These are phyloP conservation scores for Sanguinoderma infundibulare DNA, from an alignment of 1,284 basidiomycete species.

Conservation along the genomic window DNA sequence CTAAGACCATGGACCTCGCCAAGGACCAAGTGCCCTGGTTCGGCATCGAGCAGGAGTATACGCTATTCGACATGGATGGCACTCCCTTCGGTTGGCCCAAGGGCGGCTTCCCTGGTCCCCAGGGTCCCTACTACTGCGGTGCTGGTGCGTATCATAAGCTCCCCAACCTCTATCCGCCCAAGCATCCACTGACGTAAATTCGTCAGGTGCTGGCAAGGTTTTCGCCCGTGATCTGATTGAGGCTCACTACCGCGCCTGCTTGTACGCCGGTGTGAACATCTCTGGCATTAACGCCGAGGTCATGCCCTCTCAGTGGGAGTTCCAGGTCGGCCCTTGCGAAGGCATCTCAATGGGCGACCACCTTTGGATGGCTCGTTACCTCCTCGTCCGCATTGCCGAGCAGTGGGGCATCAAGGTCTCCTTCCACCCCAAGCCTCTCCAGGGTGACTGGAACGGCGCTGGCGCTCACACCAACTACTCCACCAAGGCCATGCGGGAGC, in stretches of 20 bases:
- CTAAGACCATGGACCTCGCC: conserved; percentile 92
- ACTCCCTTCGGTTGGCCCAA: conserved; percentile 96
- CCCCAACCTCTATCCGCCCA: conserved; percentile 1
- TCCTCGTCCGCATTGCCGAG: conserved; percentile 92
- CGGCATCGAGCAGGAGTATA: conserved; percentile 99
- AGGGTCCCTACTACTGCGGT: conserved; percentile 99
- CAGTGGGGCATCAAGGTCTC: conserved; percentile 98
- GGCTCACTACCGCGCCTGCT: conserved; percentile 97
- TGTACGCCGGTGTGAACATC: conserved; percentile 97
- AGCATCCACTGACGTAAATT: conserved; percentile 12
- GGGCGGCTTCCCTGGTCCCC: conserved; percentile 99
- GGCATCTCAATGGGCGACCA: conserved; percentile 99
- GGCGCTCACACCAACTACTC: conserved; percentile 97
- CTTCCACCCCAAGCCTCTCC: conserved; percentile 99
- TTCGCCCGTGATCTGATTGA: conserved; percentile 99
- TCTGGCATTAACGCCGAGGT: conserved; percentile 99
- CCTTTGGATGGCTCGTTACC: conserved; percentile 96
- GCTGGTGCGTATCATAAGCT: conserved; percentile 70
- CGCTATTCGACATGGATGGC: conserved; percentile 94
- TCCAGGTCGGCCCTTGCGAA: conserved; percentile 98
- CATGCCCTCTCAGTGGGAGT: conserved; percentile 99
- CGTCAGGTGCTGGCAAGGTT: conserved; percentile 89
- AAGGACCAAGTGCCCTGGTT: conserved; percentile 92
- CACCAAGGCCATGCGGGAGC: conserved; percentile 90
- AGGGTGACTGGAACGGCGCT: conserved; percentile 99